phyloP scores from a whole-genome alignment of 306 rosid species.

The Pueraria montana region DNA sequence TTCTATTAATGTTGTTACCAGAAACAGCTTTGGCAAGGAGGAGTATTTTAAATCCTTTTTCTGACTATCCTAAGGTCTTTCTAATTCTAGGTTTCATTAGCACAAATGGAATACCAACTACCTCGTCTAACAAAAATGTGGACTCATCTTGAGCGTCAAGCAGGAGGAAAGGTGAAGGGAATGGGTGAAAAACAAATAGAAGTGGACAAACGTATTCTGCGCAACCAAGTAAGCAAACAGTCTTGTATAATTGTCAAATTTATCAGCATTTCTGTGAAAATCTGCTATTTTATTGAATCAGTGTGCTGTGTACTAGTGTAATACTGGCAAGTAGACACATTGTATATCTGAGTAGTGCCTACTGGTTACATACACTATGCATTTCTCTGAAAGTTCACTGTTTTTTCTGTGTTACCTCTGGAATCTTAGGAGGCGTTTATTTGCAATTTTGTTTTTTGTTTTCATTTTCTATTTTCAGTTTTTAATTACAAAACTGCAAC shows the following conservation, averaged over 20 bases:
- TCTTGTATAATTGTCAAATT: conserved; percentile 24
- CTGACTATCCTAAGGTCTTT: conserved; percentile 49
- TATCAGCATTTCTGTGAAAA: conserved; percentile 11
- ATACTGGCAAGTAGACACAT: conserved; percentile 11
- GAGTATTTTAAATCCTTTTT: conserved; percentile 26
- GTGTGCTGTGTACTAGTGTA: conserved; percentile 15
- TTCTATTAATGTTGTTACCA: conserved; percentile 37
- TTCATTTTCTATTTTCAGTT: too few relatives aligned
- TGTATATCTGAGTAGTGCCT: conserved; percentile 35
- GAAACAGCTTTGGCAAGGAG: conserved; percentile 37
- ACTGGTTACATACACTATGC: conserved; percentile 8
- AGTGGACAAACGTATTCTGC: conserved; percentile 96
- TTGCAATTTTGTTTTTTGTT: too few relatives aligned
- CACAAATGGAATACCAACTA: conserved; percentile 98
- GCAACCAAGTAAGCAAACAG: conserved; percentile 79
- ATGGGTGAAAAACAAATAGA: conserved; percentile 99
- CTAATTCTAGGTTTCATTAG: conserved; percentile 83
- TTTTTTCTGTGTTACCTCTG: conserved; percentile 15
- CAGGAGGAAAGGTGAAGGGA: conserved; percentile 99
- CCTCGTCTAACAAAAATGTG: conserved; percentile 98
- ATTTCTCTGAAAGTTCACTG: conserved; percentile 10
- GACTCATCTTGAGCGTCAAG: conserved; percentile 98
- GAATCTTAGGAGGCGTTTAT: too few relatives aligned
- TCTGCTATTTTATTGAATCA: conserved; percentile 23
- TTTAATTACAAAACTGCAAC: too few relatives aligned